These are phyloP conservation scores for Rhazya stricta DNA, from an alignment of 257 asterid species.

Conservation along the genomic window DNA sequence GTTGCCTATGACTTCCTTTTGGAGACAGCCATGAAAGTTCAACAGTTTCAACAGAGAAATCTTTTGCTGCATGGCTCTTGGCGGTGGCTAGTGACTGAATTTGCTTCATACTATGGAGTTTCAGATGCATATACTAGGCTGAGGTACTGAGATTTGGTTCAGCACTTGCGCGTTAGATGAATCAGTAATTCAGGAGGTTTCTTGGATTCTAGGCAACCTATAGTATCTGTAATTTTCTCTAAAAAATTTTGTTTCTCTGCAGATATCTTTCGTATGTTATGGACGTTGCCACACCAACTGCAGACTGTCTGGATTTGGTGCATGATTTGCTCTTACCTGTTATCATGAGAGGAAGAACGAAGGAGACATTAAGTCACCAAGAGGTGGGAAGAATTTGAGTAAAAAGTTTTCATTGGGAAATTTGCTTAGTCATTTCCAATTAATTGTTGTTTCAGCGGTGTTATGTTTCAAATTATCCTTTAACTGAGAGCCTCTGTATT, in stretches of 20 bases:
- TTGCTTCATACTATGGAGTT: slow-evolving; percentile 82
- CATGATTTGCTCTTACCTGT: slow-evolving; percentile 79
- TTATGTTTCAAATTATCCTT: background rate
- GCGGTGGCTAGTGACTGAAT: slow-evolving; percentile 82
- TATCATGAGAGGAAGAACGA: slow-evolving; percentile 55
- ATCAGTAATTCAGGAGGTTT: background rate
- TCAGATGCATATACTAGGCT: slow-evolving; percentile 87
- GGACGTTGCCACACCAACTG: slow-evolving; percentile 98
- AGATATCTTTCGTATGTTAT: slow-evolving; percentile 89
- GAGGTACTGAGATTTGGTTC: slow-evolving; percentile 41
- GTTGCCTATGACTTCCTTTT: slow-evolving; percentile 81
- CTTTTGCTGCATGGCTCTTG: slow-evolving; percentile 70
- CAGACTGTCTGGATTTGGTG: slow-evolving; percentile 76
- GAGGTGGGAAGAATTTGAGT: slow-evolving; percentile 53
- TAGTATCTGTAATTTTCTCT: background rate
- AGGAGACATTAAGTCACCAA: slow-evolving; percentile 74
- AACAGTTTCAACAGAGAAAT: slow-evolving; percentile 76
- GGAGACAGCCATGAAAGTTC: slow-evolving; percentile 90
- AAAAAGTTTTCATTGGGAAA: slow-evolving; percentile 7
- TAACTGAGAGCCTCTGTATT: background rate
- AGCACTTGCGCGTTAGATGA: background rate
- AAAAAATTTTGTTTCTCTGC: slow-evolving; percentile 8
- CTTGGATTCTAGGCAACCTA: slow-evolving; percentile 1
- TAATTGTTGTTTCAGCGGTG: background rate
- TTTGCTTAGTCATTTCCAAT: background rate